Evolutionary conservation across 2,329 filamentous ascomycete species (phyloP).

Genomic region (Fusarium equiseti): DNA sequence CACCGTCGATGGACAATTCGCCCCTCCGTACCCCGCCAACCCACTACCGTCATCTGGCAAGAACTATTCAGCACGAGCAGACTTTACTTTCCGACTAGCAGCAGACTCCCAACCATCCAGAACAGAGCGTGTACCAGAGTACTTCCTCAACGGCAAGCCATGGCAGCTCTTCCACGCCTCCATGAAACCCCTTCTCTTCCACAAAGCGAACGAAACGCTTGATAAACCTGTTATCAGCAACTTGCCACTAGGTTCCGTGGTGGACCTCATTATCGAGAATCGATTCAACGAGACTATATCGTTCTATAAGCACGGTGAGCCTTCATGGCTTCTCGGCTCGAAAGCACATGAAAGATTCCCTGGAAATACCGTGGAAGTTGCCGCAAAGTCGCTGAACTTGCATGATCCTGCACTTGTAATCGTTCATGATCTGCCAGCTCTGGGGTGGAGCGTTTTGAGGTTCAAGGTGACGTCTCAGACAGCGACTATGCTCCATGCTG

Average conservation of each 20-base stretch:
- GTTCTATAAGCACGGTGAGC: slow-evolving; percentile 8
- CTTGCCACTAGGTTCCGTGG: slow-evolving; percentile 3
- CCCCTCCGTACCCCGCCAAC: background rate
- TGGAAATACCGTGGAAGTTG: background rate
- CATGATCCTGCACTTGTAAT: background rate
- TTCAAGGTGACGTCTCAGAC: slow-evolving; percentile 2
- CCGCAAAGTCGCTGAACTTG: background rate
- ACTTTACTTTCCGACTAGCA: background rate
- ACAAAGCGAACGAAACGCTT: background rate
- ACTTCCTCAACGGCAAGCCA: slow-evolving; percentile 9
- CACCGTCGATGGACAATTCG: background rate
- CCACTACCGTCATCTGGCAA: background rate
- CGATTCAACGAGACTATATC: slow-evolving; percentile 14
- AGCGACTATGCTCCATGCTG: background rate
- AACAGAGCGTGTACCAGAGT: slow-evolving; percentile 4
- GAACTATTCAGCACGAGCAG: background rate
- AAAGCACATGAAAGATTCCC: background rate
- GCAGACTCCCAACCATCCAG: slow-evolving; percentile 1
- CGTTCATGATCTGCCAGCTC: background rate
- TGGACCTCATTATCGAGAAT: slow-evolving; percentile 10
- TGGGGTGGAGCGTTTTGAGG: background rate
- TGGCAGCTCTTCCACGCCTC: slow-evolving; percentile 19
- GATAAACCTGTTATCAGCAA: slow-evolving; percentile 4
- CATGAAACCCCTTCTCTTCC: slow-evolving; percentile 17
- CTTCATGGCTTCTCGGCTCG: slow-evolving; percentile 2